These are phyloP conservation scores for Fragaria vesca DNA, from an alignment of 306 rosid genomes.

Conservation along the genomic window DNA sequence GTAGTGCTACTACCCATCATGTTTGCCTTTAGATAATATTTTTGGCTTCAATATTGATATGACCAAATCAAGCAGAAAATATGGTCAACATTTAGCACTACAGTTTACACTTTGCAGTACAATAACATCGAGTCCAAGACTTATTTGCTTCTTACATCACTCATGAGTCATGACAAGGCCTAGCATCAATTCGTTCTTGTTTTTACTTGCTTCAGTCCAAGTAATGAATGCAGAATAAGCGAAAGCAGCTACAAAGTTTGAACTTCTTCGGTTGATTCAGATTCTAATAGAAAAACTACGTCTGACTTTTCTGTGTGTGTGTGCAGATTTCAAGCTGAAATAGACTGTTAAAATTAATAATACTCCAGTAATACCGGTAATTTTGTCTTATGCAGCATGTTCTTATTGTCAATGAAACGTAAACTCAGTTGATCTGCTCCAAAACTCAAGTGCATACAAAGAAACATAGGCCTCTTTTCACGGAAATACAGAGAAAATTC, in stretches of 20 bases:
- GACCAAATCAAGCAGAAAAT: not conserved
- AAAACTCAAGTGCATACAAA: not conserved
- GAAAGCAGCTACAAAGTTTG: not conserved
- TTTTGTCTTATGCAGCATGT: not conserved
- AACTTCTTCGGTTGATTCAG: not conserved
- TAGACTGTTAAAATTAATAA: not conserved
- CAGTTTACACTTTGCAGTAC: not conserved
- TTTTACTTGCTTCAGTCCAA: not conserved
- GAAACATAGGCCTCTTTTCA: not conserved
- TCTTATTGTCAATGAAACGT: not conserved
- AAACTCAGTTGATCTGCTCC: not conserved
- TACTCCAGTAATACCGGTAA: not conserved
- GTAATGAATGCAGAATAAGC: not conserved
- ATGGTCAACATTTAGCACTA: not conserved
- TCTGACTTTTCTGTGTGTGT: not conserved
- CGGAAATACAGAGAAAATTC: not conserved
- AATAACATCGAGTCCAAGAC: not conserved
- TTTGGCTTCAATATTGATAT: not conserved
- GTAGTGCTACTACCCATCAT: not conserved
- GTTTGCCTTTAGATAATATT: not conserved
- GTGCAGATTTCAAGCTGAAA: not conserved
- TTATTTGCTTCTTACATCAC: not conserved
- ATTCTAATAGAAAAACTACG: not conserved
- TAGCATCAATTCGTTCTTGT: not conserved
- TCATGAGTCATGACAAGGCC: slow-evolving; percentile 2